Base-by-base conservation (phyloP, 163 green algal species). In the Scenedesmus sp. region DNA sequence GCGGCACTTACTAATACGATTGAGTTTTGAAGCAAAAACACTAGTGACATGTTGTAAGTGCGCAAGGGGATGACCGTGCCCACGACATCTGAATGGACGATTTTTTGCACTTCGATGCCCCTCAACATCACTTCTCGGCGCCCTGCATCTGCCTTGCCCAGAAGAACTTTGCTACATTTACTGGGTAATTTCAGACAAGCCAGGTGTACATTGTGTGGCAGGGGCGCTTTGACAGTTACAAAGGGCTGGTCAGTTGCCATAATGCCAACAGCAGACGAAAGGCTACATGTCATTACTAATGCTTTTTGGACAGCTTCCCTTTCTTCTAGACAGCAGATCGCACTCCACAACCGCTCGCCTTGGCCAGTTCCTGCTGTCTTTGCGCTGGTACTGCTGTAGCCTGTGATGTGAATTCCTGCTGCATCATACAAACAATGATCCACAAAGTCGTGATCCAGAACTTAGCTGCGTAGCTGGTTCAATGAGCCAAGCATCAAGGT, bases 401-500 rank as follows among this genome's bases (percentile, higher is more conserved):
- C 40, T 37, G 65, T 30, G 2, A 16, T 9, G 30, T 76, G n/a
- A n/a, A n/a, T n/a, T n/a, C n/a, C n/a, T n/a, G n/a, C n/a, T n/a
- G n/a, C n/a, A n/a, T n/a, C n/a, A 0, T 16, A 0, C 30, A 35
- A 7, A 18, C 1, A 2, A 20, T 76, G 30, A 20, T 40, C 6
- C 26, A 20, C 65, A 76, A 4, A 76, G 65, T 30, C 18, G 7
- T 76, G 65, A 76, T 76, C 65, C 40, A 9, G 30, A 15, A 10
- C 35, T 40, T 7, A 40, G 4, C 65, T 22, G 37, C 30, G 4
- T 2, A 37, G 30, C 16, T 3, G 30, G 65, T 40, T n/a, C 65
- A 76, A 76, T 76, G 65, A 76, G 30, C 40, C 65, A 40, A 37
- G 0, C 46, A 40, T 91, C 86, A 18, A 65, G 86, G 6, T 65